phyloP scores from a whole-genome alignment of 768 basidiomycete genomes.

The Termitomyces sp. region DNA sequence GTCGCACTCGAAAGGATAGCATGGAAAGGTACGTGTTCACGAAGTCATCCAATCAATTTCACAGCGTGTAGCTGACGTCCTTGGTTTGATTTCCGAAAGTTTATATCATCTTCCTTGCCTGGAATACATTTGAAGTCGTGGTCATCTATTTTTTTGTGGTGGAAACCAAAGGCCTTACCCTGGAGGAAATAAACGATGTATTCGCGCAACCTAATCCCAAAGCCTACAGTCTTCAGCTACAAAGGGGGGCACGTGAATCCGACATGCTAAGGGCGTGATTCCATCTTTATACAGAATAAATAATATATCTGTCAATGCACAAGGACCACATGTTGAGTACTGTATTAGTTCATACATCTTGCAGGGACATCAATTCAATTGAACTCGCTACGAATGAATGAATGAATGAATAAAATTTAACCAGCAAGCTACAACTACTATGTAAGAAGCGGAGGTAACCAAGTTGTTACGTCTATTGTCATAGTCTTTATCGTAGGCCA shows the following conservation, averaged over 20 bases:
- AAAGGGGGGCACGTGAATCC: constrained; percentile 3
- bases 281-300: not conserved
- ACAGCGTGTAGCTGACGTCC: not conserved
- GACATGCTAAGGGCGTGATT: not conserved
- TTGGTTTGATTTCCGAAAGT: constrained; percentile 20
- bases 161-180: constrained; percentile 45
- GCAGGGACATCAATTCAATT: not conserved
- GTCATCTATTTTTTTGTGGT: constrained; percentile 45
- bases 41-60: not conserved
- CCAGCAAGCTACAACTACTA: no score
- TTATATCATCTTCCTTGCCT: constrained; percentile 44
- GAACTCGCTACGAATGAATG: not conserved
- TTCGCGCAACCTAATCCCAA: constrained; percentile 38
- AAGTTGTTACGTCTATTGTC: no score
- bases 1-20: constrained; percentile 38
- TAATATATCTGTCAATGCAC: not conserved
- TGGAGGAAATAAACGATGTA: constrained; percentile 47
- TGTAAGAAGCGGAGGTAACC: no score
- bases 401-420: no score
- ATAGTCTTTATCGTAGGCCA: no score
- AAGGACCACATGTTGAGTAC: no score
- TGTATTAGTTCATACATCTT: not conserved
- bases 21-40: constrained; percentile 38
- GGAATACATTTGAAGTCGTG: constrained; percentile 43
- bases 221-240: constrained; percentile 26